phyloP scores from a whole-genome alignment of 2,329 filamentous ascomycete genomes.

The Catunica adiposa region DNA sequence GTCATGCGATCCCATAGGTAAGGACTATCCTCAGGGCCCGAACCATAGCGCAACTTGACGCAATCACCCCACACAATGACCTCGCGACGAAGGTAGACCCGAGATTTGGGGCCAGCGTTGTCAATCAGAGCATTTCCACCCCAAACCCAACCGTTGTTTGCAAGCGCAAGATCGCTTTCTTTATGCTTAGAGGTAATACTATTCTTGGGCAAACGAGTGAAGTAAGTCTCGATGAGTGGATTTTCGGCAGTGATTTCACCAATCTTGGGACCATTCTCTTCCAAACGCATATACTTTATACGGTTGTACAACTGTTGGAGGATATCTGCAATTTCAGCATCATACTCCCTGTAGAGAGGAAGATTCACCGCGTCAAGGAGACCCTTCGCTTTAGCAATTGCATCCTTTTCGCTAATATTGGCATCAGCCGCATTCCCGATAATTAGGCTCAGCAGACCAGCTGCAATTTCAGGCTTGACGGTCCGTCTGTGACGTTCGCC shows the following conservation, averaged over 20 bases:
- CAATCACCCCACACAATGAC: conserved; percentile 98
- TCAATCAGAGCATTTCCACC: conserved; percentile 86
- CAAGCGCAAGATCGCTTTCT: conserved; percentile 60
- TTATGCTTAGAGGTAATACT: conserved; percentile 61
- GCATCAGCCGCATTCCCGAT: conserved; percentile 22
- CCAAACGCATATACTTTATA: conserved; percentile 87
- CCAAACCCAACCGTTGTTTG: conserved; percentile 99
- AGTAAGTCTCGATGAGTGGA: conserved; percentile 85
- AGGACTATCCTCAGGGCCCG: conserved; percentile 64
- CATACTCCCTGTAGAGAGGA: conserved; percentile 81
- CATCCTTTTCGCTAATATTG: conserved; percentile 28
- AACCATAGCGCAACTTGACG: conserved; percentile 87
- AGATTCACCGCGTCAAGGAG: conserved; percentile 76
- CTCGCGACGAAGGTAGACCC: conserved; percentile 86
- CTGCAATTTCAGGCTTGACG: conserved; percentile 52
- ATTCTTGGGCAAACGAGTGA: conserved; percentile 73
- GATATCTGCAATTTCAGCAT: conserved; percentile 65
- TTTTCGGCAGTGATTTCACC: conserved; percentile 61
- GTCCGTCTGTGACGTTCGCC: conserved; percentile 62
- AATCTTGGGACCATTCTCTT: conserved; percentile 74
- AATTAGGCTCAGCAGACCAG: conserved; percentile 24
- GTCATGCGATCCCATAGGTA: conserved; percentile 96
- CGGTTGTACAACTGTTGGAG: conserved; percentile 85
- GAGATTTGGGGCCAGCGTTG: conserved; percentile 76
- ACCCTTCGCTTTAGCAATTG: conserved; percentile 37